Evolutionary conservation across 1,139 yeast genomes (phyloP), one percentile per base, ranked within the genome.

Genomic region (Kurtzmaniella natalensis): DNA sequence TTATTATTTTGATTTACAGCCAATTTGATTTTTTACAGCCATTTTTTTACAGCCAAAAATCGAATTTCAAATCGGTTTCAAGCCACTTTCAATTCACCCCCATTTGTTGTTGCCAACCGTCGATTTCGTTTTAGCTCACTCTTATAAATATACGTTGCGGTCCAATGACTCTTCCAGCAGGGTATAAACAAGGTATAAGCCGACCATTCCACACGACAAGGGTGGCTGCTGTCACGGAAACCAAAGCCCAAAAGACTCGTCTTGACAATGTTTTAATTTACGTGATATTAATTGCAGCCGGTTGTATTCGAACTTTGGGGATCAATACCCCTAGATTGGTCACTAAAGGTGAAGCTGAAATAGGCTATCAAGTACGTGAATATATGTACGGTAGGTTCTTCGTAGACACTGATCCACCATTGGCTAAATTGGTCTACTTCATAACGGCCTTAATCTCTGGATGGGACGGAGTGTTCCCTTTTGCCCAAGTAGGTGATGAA

Each of bases 341-440:
- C 31, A 96, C 92, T 22, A 92, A 92, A 55, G 98, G 92, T 64
- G 98, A 92, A 58, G 88, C 80, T 32, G 88, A 81, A 54, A 60
- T 67, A 33, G 64, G 65, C 6, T 56, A 59, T 7, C 61, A 53
- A 41, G 57, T 55, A 2, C 40, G 50, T 37, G 69, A 72, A 39
- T 86, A 83, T 59, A 57, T 68, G 41, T 61, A 61, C 27, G 85
- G 87, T n/a, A 65, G 70, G 28, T 81, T 75, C 44, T 80, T 76
- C 47, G 50, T 78, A 13, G 83, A 76, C 42, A 64, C 70, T 2
- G 76, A 79, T 36, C 88, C 89, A 0, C 88, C 89, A 2, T 57
- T 81, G 28, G 71, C 63, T 5, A 65, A 73, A 29, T 46, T 81
- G 38, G 37, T 77, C 1, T 78, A 67, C 46, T 63, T 67, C 31